Evolutionary conservation across 768 basidiomycete species (phyloP), one percentile per base, ranked within the genome.

Genomic region (Auriscalpium orientale): DNA sequence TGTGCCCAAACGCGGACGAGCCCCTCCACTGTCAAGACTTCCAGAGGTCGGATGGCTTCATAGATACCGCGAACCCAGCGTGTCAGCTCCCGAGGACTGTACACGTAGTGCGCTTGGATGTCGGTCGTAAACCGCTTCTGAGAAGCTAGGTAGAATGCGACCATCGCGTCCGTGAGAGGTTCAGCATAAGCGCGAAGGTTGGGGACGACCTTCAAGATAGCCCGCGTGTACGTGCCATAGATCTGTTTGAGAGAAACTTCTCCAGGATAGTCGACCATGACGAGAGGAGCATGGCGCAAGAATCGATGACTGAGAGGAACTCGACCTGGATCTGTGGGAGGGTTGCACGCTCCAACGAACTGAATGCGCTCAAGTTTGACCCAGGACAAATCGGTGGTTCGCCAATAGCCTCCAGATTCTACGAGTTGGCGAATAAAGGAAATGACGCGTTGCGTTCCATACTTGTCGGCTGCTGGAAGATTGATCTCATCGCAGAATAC

Each of bases 401-500:
- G 81, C 89, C 95, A 99, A 70, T 91, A 99, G 3, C 97, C 97
- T 33, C 90, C 89, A 46, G 80, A 83, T 71, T 98, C 97, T 44
- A 99, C 92, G 34, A 99, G 82, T 69, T 98, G 97, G 53, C 97
- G 87, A 59, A 99, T 80, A 79, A 98, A 99, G 2, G 95, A 98
- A 66, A 99, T 98, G 66, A 99, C 97, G 22, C 92, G 83, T 68
- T 99, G 97, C 5, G 97, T 99, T 3, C 97, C 97, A 65, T 99
- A 99, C 72, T 94, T 95, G 77, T 99, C 97, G 9, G 85, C 79
- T 15, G 97, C 93, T 2, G 97, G 97, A 4, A 99, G 75, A 67
- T 99, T 99, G 77, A 99, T 98, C 71, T 99, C 97, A 68, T 99
- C 97, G 69, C 97, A 99, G 75, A 99, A 99, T n/a, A 99, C 88